Evolutionary conservation across 352 stramenopile species (phyloP).

Genomic region (Phytophthora citrophthora): DNA sequence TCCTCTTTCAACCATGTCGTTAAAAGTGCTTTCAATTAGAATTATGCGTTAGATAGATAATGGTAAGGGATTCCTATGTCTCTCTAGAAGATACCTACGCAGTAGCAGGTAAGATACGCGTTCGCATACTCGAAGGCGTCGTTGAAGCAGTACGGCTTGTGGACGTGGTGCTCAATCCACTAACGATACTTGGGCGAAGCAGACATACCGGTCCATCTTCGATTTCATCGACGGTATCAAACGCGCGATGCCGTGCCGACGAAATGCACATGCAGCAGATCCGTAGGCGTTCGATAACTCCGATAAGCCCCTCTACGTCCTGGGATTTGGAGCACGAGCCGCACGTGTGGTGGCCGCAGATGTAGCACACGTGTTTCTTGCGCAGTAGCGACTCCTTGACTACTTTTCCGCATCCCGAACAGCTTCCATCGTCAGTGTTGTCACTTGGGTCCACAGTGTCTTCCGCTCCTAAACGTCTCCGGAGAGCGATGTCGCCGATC

Average conservation of each 20-base stretch:
- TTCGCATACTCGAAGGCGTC: slow-evolving; percentile 14
- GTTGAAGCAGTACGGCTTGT: slow-evolving; percentile 18
- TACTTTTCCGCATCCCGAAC: slow-evolving; percentile 37
- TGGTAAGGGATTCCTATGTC: slow-evolving; percentile 17
- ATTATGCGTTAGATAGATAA: slow-evolving; percentile 29
- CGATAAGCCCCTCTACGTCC: slow-evolving; percentile 49
- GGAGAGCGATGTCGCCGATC: slow-evolving; percentile 37
- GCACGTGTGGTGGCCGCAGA: slow-evolving; percentile 49
- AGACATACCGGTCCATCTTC: slow-evolving; percentile 22
- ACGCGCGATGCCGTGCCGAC: slow-evolving; percentile 37
- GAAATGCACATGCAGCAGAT: slow-evolving; percentile 52
- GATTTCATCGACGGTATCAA: slow-evolving; percentile 23
- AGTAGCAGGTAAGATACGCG: slow-evolving; percentile 10
- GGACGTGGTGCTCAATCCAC: slow-evolving; percentile 29
- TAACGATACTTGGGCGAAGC: slow-evolving; percentile 25
- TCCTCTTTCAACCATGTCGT: slow-evolving; percentile 10
- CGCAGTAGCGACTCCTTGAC: slow-evolving; percentile 39
- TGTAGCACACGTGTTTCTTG: slow-evolving; percentile 45
- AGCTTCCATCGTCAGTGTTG: slow-evolving; percentile 26
- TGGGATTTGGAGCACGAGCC: slow-evolving; percentile 41
- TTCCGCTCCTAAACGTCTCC: slow-evolving; percentile 36
- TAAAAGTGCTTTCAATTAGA: background rate
- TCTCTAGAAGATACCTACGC: slow-evolving; percentile 7
- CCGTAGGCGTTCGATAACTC: slow-evolving; percentile 42
- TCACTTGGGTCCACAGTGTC: slow-evolving; percentile 18